Base-by-base conservation (phyloP, 805 yeast species). In the Candida tibetensis region DNA sequence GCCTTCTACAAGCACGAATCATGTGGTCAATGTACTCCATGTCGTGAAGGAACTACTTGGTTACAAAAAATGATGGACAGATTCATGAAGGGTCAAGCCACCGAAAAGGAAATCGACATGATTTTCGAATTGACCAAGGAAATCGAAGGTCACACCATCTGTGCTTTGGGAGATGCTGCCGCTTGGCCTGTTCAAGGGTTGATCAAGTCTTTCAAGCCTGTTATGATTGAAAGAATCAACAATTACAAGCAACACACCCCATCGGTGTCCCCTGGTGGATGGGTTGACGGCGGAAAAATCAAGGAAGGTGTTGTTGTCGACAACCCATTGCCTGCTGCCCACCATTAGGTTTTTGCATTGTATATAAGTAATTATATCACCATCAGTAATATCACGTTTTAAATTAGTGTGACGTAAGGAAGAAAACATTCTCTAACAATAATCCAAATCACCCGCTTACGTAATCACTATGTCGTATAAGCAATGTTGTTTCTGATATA, bases 131-230 rank as follows among this genome's bases (percentile, higher is more conserved):
- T 87, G 53, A 81, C 90, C 44, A 84, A 85, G 69, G 88, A 85
- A 62, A 79, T 86, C 51, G 95, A 87, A 66, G 95, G 95, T 34
- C 95, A 87, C 66, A 85, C 95, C 36, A 86, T 86, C 55, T 86
- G 95, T 70, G 95, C 95, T 22, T 73, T 86, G 57, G 95, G 95
- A 42, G 95, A 86, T 58, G 95, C 95, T 23, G 88, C 95, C 41
- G 89, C 93, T 21, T 86, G 95, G 95, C 95, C 95, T 31, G 76
- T 87, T 46, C 95, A 87, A 68, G 95, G 95, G 41, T 76, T 86
- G 49, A 84, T 87, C 52, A 82, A 83, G 62, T 82, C 85, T 48
- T 86, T 87, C 76, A 77, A 87, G 61, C 95, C 95, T 12, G 78
- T 79, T 48, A 79, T 86, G 76, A 81, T 80, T 53, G 86, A 81